Percentiles rank a stretch among this genome's conserved stretches.
Evolutionary conservation across 306 rosid species (phyloP).

Genomic region (Prunus armeniaca): DNA sequence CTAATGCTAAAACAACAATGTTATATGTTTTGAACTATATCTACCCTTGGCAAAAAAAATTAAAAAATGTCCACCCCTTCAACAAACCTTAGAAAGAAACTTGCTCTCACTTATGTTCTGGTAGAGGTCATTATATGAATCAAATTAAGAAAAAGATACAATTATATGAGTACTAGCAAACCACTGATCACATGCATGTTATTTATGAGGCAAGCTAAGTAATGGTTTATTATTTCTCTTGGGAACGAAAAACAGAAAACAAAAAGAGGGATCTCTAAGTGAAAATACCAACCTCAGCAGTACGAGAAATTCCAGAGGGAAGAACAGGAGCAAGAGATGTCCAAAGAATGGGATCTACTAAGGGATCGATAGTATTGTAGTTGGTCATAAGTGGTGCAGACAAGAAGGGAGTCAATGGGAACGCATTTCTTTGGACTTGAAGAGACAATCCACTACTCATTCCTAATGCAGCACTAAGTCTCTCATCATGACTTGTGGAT

Average conservation of each 20-base stretch:
- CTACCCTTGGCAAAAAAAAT: background rate
- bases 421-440: conserved; percentile 84
- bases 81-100: background rate
- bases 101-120: background rate
- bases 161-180: background rate
- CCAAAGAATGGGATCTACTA: conserved; percentile 86
- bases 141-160: background rate
- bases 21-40: background rate
- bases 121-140: background rate
- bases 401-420: conserved; percentile 68
- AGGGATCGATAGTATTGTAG: conserved; percentile 71
- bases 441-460: conserved; percentile 69
- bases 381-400: conserved; percentile 83
- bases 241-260: background rate
- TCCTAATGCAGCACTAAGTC: conserved; percentile 59
- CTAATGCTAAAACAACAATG: background rate
- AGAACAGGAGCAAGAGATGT: conserved; percentile 80
- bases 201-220: background rate
- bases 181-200: background rate
- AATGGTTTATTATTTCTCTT: background rate
- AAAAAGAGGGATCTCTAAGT: background rate
- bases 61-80: no score
- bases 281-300: conserved; percentile 72
- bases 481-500: conserved; percentile 55
- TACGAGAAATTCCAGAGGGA: conserved; percentile 63